phyloP scores from a whole-genome alignment of 345 rosid species.

The Aquilaria sinensis region DNA sequence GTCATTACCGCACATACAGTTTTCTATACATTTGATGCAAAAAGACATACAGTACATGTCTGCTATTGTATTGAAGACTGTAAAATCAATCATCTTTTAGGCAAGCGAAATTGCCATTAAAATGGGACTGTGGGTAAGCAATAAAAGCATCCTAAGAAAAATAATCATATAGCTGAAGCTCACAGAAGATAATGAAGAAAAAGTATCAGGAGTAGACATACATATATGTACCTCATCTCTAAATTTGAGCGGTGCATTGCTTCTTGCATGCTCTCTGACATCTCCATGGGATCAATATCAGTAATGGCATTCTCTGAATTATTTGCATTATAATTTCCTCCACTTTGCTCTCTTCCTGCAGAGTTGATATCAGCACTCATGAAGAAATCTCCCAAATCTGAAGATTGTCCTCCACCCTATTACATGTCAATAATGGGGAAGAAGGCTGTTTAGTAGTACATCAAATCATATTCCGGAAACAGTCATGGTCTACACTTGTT shows the following conservation, averaged over 20 bases:
- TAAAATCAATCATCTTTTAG: no score
- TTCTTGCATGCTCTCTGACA: conserved; percentile 98
- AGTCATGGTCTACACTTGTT: no score
- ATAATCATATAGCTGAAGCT: no score
- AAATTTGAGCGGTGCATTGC: conserved; percentile 94
- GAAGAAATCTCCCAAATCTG: conserved; percentile 76
- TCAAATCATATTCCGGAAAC: no score
- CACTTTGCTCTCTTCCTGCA: conserved; percentile 39
- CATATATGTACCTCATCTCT: conserved; percentile 76
- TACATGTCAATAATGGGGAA: conserved; percentile 15
- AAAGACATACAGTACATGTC: no score
- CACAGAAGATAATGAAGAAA: neutral
- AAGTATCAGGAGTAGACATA: conserved; percentile 17
- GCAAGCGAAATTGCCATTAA: no score
- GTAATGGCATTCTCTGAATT: conserved; percentile 29
- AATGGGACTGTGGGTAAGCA: no score
- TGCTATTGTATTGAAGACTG: no score
- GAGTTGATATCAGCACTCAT: conserved; percentile 59
- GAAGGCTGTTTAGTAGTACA: neutral
- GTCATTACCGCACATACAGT: no score
- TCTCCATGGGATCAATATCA: conserved; percentile 85
- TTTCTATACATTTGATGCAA: no score
- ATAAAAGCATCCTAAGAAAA: no score
- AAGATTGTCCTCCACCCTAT: conserved; percentile 59
- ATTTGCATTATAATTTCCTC: conserved; percentile 34